Conservation (phyloP, 2,329 filamentous ascomycete genomes). For the Fusarium zealandicum region DNA sequence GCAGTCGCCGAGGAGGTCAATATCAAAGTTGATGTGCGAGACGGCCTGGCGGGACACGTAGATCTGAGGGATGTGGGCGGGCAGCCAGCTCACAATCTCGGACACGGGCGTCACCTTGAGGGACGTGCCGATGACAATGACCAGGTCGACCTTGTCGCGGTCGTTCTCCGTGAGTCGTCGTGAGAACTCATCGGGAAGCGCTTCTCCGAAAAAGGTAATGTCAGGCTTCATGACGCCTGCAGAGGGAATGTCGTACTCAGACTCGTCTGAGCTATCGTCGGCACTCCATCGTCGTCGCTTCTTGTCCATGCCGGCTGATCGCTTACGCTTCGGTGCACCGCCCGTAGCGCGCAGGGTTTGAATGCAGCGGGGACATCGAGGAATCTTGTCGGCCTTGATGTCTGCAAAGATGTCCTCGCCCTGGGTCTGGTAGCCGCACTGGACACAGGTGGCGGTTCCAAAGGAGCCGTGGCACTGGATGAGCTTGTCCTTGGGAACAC, state of each 20-base stretch:
- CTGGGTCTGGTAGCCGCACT: conserved; percentile 75
- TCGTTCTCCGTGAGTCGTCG: conserved; percentile 83
- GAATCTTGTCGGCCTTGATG: conserved; percentile 77
- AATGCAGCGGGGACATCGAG: conserved; percentile 77
- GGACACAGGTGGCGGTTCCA: conserved; percentile 87
- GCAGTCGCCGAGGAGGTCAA: conserved; percentile 94
- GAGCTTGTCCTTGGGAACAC: conserved; percentile 80
- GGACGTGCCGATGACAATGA: conserved; percentile 95
- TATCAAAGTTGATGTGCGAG: conserved; percentile 91
- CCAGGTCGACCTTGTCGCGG: conserved; percentile 80
- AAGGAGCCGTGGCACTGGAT: conserved; percentile 98
- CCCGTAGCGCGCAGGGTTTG: conserved; percentile 53
- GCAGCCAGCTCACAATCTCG: conserved; percentile 84
- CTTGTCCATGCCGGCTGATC: conserved; percentile 51
- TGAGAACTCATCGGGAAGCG: conserved; percentile 84
- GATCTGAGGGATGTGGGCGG: conserved; percentile 83
- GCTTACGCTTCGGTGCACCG: conserved; percentile 49
- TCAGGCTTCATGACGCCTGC: conserved; percentile 93
- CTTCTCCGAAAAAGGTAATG: conserved; percentile 97
- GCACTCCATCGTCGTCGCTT: conserved; percentile 50
- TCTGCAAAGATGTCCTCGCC: conserved; percentile 83
- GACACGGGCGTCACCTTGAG: conserved; percentile 96
- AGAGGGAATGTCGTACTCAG: conserved; percentile 63
- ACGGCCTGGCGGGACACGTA: conserved; percentile 89
- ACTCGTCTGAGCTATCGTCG: conserved; percentile 54